Conservation (phyloP, 805 yeast genomes). For the Saturnispora kantuleensis region DNA sequence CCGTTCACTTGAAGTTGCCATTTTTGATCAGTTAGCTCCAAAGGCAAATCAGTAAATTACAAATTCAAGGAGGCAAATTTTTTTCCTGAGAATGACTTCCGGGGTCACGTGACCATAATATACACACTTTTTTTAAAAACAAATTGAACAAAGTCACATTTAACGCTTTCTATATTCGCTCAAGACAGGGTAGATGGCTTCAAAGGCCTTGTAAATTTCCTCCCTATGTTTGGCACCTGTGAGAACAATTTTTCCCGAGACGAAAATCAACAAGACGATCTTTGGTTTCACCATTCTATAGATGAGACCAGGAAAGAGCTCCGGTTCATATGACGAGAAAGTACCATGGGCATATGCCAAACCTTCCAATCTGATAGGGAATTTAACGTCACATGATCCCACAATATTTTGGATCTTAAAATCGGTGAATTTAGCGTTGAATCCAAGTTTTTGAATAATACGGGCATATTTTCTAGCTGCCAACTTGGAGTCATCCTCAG, state of each 20-base stretch:
- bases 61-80: not conserved
- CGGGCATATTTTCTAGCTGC: slow-evolving; percentile 97
- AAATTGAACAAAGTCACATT: not conserved
- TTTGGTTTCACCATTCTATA: slow-evolving; percentile 99
- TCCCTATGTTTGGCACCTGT: slow-evolving; percentile 99
- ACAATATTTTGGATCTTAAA: slow-evolving; percentile 97
- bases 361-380: slow-evolving; percentile 95
- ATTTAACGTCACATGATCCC: slow-evolving; percentile 97
- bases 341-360: slow-evolving; percentile 97
- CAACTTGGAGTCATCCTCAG: slow-evolving; percentile 96
- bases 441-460: slow-evolving; percentile 94
- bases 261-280: slow-evolving; percentile 90
- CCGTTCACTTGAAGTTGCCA: too few species aligned
- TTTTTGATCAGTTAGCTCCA: too few species aligned
- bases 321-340: slow-evolving; percentile 97
- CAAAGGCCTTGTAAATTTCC: slow-evolving; percentile 96
- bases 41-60: too few species aligned
- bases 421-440: slow-evolving; percentile 95
- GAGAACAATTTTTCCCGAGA: slow-evolving; percentile 92
- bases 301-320: slow-evolving; percentile 93
- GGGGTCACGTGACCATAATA: not conserved
- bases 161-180: slow-evolving; percentile 82
- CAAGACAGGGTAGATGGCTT: slow-evolving; percentile 95
- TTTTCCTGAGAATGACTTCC: not conserved
- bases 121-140: not conserved